These are phyloP conservation scores for Monosporascus sp. DNA, from an alignment of 2,329 filamentous ascomycete species.

Conservation along the genomic window DNA sequence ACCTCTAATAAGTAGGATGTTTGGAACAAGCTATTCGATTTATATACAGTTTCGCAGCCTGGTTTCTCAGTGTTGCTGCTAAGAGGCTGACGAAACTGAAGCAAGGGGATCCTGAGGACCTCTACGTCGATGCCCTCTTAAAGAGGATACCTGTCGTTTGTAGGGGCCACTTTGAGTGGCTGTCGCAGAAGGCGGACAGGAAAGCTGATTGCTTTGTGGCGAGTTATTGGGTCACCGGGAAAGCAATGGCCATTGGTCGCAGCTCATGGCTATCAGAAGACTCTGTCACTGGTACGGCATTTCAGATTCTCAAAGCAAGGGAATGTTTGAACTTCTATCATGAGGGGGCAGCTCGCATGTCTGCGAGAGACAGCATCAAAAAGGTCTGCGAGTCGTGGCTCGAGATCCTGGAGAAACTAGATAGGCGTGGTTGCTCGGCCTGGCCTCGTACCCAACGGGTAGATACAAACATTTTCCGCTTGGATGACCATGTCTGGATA, in stretches of 20 bases:
- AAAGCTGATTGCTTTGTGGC: neutral
- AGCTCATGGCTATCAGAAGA: constrained; percentile 1
- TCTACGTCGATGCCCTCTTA: neutral
- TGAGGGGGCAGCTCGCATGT: neutral
- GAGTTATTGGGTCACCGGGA: constrained; percentile 7
- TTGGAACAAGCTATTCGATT: neutral
- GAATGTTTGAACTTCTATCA: neutral
- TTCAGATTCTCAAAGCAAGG: constrained; percentile 3
- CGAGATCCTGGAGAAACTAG: neutral
- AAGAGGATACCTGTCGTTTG: neutral
- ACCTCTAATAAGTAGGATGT: neutral
- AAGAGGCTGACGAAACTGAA: neutral
- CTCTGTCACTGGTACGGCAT: constrained; percentile 2
- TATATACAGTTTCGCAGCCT: constrained; percentile 2
- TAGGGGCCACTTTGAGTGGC: neutral
- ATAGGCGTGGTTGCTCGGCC: neutral
- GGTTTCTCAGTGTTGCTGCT: constrained; percentile 2
- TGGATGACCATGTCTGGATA: constrained; percentile 13
- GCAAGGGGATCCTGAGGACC: neutral
- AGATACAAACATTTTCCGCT: constrained; percentile 3
- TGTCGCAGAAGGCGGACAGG: neutral
- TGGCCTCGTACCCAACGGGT: constrained; percentile 6
- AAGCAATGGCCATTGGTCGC: neutral
- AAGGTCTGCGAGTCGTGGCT: neutral
- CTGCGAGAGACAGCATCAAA: neutral